Evolutionary conservation across 768 basidiomycete species (phyloP).

Genomic region (Tephrocybe sp.): DNA sequence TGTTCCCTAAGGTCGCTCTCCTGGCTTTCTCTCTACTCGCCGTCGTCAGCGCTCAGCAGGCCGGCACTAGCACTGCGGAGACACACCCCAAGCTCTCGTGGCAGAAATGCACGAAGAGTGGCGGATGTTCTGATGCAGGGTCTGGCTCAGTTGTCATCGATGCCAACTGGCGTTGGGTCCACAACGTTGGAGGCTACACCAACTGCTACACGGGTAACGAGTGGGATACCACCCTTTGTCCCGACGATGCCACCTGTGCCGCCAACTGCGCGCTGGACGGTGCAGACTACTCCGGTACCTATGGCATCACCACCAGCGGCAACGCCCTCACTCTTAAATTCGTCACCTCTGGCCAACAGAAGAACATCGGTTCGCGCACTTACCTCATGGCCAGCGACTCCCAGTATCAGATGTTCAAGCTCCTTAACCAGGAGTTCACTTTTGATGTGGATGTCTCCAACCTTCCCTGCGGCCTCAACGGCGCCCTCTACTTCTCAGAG

Average conservation of each 20-base stretch:
- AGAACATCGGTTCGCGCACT: constrained; percentile 41
- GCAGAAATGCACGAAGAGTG: constrained; percentile 50
- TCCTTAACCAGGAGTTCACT: constrained; percentile 13
- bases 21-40: constrained; percentile 28
- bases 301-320: constrained; percentile 51
- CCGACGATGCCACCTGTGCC: constrained; percentile 48
- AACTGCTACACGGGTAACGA: constrained; percentile 58
- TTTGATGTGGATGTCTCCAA: constrained; percentile 63
- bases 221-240: constrained; percentile 51
- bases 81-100: constrained; percentile 42
- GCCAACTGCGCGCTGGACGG: constrained; percentile 42
- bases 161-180: constrained; percentile 59
- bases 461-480: constrained; percentile 60
- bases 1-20: constrained; percentile 17
- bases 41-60: constrained; percentile 42
- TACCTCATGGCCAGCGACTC: constrained; percentile 50
- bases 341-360: constrained; percentile 36
- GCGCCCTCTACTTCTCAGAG: constrained; percentile 60
- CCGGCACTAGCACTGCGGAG: constrained; percentile 45
- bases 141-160: constrained; percentile 47
- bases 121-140: constrained; percentile 36
- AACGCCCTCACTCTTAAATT: constrained; percentile 49
- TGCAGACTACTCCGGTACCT: constrained; percentile 48
- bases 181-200: constrained; percentile 34
- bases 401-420: constrained; percentile 32